These are phyloP conservation scores for Trematosphaeria pertusa DNA, from an alignment of 2,329 filamentous ascomycete species.

Conservation along the genomic window DNA sequence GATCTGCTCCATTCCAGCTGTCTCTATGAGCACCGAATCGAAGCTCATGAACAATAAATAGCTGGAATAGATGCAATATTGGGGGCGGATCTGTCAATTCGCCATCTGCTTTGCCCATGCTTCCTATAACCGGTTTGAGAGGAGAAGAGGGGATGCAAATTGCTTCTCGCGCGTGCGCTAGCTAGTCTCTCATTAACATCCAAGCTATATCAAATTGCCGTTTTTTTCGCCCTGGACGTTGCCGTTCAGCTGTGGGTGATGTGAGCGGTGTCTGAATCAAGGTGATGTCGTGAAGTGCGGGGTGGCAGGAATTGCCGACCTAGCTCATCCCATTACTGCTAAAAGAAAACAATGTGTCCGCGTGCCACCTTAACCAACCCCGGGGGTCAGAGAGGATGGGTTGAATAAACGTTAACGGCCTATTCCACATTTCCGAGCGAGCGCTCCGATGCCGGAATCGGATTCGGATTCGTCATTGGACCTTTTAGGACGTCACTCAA, in stretches of 20 bases:
- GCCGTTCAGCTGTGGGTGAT: too few relatives aligned
- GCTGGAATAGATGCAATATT: too few relatives aligned
- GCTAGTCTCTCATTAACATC: slow-evolving; percentile 38
- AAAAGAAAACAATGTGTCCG: background rate
- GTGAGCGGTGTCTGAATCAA: too few relatives aligned
- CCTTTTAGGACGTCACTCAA: too few relatives aligned
- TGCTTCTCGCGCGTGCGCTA: slow-evolving; percentile 30
- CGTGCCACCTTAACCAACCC: too few relatives aligned
- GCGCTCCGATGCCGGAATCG: too few relatives aligned
- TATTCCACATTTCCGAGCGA: too few relatives aligned
- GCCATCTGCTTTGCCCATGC: slow-evolving; percentile 35
- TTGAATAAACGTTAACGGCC: too few relatives aligned
- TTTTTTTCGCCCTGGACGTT: too few relatives aligned
- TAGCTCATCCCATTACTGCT: slow-evolving; percentile 11
- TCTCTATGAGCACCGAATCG: background rate
- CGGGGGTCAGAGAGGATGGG: too few relatives aligned
- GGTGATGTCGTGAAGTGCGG: background rate
- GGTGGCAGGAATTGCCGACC: slow-evolving; percentile 10
- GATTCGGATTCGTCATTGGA: slow-evolving; percentile 20
- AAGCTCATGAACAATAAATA: too few relatives aligned
- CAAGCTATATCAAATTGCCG: slow-evolving; percentile 33
- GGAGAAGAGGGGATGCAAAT: slow-evolving; percentile 30
- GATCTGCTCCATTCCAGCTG: slow-evolving; percentile 16
- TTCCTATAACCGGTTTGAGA: slow-evolving; percentile 28
- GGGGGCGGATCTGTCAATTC: slow-evolving; percentile 20